A percentile compares a stretch with the other conserved stretches of the same genome.
phyloP scores from a whole-genome alignment of 805 yeast genomes.

The Myxozyma udenii region DNA sequence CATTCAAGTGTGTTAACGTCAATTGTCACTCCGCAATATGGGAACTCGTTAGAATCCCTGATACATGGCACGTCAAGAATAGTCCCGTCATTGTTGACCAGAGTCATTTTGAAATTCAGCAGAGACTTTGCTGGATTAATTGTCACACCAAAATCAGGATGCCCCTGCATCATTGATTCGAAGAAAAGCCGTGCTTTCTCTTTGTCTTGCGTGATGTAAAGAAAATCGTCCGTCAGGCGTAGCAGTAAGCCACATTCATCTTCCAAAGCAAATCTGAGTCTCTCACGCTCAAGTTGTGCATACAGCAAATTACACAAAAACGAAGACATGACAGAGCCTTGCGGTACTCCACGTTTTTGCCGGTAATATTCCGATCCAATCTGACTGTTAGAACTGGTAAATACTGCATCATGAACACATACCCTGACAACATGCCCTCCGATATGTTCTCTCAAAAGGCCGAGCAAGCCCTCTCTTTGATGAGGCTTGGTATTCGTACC shows the following conservation, averaged over 20 bases:
- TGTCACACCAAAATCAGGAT: slow-evolving; percentile 45
- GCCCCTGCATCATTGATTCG: slow-evolving; percentile 36
- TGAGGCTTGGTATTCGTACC: too few relatives aligned
- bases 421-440: slow-evolving; percentile 42
- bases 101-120: slow-evolving; percentile 31
- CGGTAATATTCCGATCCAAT: slow-evolving; percentile 42
- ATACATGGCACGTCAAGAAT: slow-evolving; percentile 1
- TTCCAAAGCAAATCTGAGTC: slow-evolving; percentile 35
- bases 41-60: slow-evolving; percentile 13
- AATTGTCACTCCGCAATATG: slow-evolving; percentile 25
- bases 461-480: slow-evolving; percentile 47
- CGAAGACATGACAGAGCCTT: slow-evolving; percentile 77
- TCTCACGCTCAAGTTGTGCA: slow-evolving; percentile 50
- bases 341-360: slow-evolving; percentile 73
- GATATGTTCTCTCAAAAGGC: slow-evolving; percentile 52
- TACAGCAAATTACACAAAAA: slow-evolving; percentile 71
- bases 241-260: slow-evolving; percentile 44
- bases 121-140: slow-evolving; percentile 45
- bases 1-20: slow-evolving; percentile 15
- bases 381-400: slow-evolving; percentile 14
- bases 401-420: not conserved
- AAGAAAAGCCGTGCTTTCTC: slow-evolving; percentile 38
- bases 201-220: slow-evolving; percentile 55
- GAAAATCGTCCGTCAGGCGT: slow-evolving; percentile 81
- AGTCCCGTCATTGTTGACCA: slow-evolving; percentile 3